These are phyloP conservation scores for Penicillium manginii DNA, from an alignment of 495 filamentous ascomycete genomes.

Conservation along the genomic window DNA sequence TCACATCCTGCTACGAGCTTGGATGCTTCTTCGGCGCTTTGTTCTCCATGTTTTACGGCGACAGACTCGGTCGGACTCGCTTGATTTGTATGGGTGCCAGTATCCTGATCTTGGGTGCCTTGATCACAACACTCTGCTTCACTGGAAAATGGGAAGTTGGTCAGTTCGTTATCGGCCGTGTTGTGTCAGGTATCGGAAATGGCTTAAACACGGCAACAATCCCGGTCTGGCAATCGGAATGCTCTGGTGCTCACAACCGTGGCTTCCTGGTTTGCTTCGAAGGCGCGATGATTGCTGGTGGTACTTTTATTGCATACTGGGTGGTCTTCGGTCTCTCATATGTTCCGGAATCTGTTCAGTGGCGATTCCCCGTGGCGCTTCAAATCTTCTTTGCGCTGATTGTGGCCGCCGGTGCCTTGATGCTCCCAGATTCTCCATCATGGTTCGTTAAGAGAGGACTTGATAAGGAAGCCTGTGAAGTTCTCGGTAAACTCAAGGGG, in stretches of 20 bases:
- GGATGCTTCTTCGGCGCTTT: conserved; percentile 77
- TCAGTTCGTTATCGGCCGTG: conserved; percentile 74
- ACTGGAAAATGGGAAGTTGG: conserved; percentile 49
- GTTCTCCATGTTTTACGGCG: conserved; percentile 68
- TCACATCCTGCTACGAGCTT: conserved; percentile 82
- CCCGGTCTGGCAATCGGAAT: conserved; percentile 78
- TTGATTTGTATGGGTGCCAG: conserved; percentile 62
- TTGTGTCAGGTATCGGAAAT: conserved; percentile 74
- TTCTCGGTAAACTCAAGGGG: conserved; percentile 60
- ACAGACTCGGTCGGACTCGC: conserved; percentile 66
- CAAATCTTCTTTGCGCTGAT: conserved; percentile 73
- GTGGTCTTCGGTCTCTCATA: conserved; percentile 78
- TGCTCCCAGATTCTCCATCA: conserved; percentile 75
- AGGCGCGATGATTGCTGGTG: conserved; percentile 77
- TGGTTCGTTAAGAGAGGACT: conserved; percentile 71
- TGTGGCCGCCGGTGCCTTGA: conserved; percentile 58
- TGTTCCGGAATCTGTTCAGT: conserved; percentile 41
- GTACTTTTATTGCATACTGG: conserved; percentile 80
- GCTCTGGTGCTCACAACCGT: conserved; percentile 70
- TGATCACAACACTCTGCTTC: conserved; percentile 65
- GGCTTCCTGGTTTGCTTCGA: conserved; percentile 83
- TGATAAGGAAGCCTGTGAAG: conserved; percentile 62
- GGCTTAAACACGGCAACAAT: conserved; percentile 77
- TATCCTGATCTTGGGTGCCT: conserved; percentile 75
- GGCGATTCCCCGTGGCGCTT: conserved; percentile 78